phyloP scores from a whole-genome alignment of 768 basidiomycete species.

The Amylocystis lapponica region DNA sequence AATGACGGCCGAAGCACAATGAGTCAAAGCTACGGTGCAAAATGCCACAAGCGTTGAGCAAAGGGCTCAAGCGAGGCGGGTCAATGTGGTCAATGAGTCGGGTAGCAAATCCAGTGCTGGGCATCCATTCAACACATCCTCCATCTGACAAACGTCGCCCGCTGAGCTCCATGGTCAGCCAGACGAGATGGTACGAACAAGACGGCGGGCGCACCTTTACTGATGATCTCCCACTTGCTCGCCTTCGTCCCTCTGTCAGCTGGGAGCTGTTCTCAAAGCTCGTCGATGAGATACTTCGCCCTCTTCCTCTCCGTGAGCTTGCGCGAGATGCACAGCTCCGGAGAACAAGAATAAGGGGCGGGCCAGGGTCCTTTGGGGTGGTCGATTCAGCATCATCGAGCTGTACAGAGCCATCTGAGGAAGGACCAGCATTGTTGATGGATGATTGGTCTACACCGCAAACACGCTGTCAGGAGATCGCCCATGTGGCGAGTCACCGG shows the following conservation, averaged over 20 bases:
- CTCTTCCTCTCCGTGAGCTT: conserved; percentile 98
- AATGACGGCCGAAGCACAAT: no score
- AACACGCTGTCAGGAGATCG: conserved; percentile 54
- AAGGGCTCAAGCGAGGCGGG: no score
- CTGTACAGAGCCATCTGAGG: conserved; percentile 8
- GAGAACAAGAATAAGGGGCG: conserved; percentile 92
- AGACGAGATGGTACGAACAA: no score
- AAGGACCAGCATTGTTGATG: conserved; percentile 24
- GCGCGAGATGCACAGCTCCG: conserved; percentile 91
- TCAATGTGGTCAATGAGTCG: no score
- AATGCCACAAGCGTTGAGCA: no score
- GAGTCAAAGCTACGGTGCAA: no score
- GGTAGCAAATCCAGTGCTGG: no score
- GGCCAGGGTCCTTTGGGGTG: conserved; percentile 40
- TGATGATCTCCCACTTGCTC: conserved; percentile 98
- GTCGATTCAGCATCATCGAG: conserved; percentile 5
- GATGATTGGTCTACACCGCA: conserved; percentile 36
- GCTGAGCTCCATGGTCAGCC: no score
- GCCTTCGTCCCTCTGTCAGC: conserved; percentile 92
- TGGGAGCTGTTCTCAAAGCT: conserved; percentile 88
- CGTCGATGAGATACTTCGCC: conserved; percentile 98
- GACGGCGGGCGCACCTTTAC: conserved; percentile 87
- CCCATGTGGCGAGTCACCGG: conserved; percentile 60
- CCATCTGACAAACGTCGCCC: no score
- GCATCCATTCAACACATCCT: no score